Evolutionary conservation across 192 early-diverging fungal genomes (phyloP).

Genomic region (Spinellus fusiger): DNA sequence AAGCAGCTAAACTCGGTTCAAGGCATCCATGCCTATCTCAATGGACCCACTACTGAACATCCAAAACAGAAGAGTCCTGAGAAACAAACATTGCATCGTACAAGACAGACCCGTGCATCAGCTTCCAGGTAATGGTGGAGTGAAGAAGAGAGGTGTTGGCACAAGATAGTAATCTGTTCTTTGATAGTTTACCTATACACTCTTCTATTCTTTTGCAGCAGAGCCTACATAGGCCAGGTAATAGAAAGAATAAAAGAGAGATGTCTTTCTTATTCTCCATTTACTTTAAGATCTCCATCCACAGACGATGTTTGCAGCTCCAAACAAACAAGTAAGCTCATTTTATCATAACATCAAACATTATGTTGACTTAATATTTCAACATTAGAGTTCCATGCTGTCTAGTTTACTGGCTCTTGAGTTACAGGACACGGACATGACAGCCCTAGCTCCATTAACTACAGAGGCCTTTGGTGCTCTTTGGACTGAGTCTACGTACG

Average conservation of each 20-base stretch:
- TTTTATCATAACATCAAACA: neutral
- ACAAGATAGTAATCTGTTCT: neutral
- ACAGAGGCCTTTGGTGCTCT: constrained; percentile 16
- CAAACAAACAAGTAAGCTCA: neutral
- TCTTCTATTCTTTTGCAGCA: no score
- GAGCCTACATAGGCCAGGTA: no score
- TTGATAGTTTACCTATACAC: neutral
- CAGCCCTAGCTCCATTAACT: neutral
- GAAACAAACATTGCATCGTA: neutral
- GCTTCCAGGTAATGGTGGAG: no score
- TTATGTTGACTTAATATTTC: neutral
- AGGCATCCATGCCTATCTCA: neutral
- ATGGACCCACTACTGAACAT: neutral
- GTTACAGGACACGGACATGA: neutral
- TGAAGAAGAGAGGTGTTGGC: no score
- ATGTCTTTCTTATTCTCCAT: no score
- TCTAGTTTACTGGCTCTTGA: constrained; percentile 4
- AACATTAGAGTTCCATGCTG: neutral
- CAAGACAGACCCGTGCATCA: no score
- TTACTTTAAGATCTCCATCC: no score
- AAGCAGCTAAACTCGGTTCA: neutral
- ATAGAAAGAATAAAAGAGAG: neutral
- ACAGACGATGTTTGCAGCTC: no score
- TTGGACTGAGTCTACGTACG: constrained; percentile 2
- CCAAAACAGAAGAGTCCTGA: neutral